Evolutionary conservation across 73 alveolate genomes (phyloP).

Genomic region (Breviolum minutum): DNA sequence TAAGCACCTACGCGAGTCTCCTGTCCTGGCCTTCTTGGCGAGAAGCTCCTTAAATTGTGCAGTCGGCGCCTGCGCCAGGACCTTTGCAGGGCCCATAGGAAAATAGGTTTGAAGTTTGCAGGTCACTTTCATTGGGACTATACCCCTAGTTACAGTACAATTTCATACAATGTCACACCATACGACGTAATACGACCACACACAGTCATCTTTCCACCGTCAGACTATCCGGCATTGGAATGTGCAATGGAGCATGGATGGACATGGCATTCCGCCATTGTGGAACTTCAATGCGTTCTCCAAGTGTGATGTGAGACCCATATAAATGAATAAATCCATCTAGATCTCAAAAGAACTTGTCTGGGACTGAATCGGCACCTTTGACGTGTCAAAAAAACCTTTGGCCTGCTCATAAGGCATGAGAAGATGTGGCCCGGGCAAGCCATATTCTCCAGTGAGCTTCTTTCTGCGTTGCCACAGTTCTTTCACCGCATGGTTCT

Average conservation of each 20-base stretch:
- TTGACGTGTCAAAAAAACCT: background rate
- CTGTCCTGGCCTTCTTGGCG: slow-evolving; percentile 15
- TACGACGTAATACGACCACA: too few species aligned
- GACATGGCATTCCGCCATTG: too few species aligned
- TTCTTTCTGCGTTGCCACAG: slow-evolving; percentile 33
- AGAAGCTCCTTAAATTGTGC: slow-evolving; percentile 31
- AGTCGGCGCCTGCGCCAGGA: slow-evolving; percentile 46
- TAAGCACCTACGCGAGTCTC: background rate
- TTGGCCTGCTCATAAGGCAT: slow-evolving; percentile 87
- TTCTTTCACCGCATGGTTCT: slow-evolving; percentile 7
- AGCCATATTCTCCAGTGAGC: slow-evolving; percentile 42
- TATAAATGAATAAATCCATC: too few species aligned
- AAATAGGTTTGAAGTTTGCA: too few species aligned
- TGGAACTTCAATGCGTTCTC: too few species aligned
- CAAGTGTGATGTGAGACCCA: background rate
- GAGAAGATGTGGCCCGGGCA: slow-evolving; percentile 88
- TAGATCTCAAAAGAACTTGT: too few species aligned
- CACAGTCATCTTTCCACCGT: too few species aligned
- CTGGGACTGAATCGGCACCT: background rate
- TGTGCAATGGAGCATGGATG: too few species aligned
- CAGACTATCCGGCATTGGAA: too few species aligned
- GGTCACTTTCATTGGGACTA: too few species aligned
- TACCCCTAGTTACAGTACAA: too few species aligned
- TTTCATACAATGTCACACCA: too few species aligned
- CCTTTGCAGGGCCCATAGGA: background rate